Evolutionary conservation across 179 eudicot genomes (phyloP).

Genomic region (Vitellaria paradoxa): DNA sequence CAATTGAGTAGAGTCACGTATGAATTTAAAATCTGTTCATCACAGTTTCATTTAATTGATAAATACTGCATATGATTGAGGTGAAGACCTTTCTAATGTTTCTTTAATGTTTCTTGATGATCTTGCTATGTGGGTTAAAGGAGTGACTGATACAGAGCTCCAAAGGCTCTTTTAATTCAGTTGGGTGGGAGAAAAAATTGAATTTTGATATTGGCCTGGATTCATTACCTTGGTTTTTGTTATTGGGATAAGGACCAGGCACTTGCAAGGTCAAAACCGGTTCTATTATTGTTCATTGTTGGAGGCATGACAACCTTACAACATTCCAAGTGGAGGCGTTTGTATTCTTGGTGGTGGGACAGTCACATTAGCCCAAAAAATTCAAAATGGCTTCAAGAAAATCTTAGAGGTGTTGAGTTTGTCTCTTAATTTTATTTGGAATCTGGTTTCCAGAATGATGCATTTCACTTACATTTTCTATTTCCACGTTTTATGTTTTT

Average conservation of each 20-base stretch:
- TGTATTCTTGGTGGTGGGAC: too few relatives aligned
- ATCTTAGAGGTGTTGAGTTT: too few relatives aligned
- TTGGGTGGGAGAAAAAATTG: neutral
- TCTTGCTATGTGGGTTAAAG: conserved; percentile 6
- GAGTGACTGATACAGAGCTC: too few relatives aligned
- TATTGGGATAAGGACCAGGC: too few relatives aligned
- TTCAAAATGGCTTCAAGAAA: too few relatives aligned
- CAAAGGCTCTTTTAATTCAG: neutral
- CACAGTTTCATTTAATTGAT: neutral
- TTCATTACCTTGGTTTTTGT: conserved; percentile 18
- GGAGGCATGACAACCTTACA: too few relatives aligned
- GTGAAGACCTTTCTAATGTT: conserved; percentile 9
- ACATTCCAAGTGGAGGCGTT: too few relatives aligned
- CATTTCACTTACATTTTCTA: neutral
- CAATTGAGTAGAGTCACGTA: neutral
- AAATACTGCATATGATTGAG: neutral
- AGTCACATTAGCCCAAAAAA: too few relatives aligned
- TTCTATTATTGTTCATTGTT: too few relatives aligned
- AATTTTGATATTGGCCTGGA: conserved; percentile 49
- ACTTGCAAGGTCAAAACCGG: too few relatives aligned
- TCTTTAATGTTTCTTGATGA: conserved; percentile 8
- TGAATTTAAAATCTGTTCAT: neutral
- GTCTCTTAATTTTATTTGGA: too few relatives aligned
- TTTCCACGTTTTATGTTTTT: neutral
- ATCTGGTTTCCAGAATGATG: too few relatives aligned